Evolutionary conservation across 2,329 filamentous ascomycete species (phyloP).

Genomic region (Scytalidium sp.): DNA sequence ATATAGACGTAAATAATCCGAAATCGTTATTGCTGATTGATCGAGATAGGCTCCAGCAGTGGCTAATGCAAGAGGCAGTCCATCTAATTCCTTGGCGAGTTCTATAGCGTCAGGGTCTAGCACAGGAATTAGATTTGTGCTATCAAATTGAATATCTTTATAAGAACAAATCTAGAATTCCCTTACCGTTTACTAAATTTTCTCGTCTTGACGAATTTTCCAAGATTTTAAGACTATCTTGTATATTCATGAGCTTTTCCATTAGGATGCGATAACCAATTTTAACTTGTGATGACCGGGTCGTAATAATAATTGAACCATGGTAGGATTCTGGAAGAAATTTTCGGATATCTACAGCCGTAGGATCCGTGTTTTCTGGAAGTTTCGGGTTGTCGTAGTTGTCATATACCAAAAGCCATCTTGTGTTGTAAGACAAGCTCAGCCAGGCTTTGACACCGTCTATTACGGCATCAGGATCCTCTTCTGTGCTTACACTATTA

Average conservation of each 20-base stretch:
- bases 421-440: conserved; percentile 16
- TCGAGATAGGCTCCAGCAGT: conserved; percentile 44
- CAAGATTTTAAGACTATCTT: conserved; percentile 8
- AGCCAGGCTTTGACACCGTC: conserved; percentile 8
- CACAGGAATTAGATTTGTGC: conserved; percentile 4
- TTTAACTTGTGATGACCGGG: conserved; percentile 11
- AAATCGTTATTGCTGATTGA: conserved; percentile 37
- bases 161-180: conserved; percentile 1
- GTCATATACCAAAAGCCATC: conserved; percentile 33
- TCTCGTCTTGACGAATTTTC: conserved; percentile 5
- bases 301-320: conserved; percentile 17
- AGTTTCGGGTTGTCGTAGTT: conserved; percentile 26
- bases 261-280: conserved; percentile 6
- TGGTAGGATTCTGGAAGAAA: conserved; percentile 8
- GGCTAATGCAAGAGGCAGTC: conserved; percentile 43
- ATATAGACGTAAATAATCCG: conserved; percentile 38
- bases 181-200: conserved; percentile 6
- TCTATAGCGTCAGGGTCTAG: conserved; percentile 8
- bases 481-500: conserved; percentile 1
- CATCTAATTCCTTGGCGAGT: conserved; percentile 30
- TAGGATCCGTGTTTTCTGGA: conserved; percentile 4
- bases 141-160: not conserved
- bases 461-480: conserved; percentile 5
- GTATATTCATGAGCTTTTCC: conserved; percentile 1
- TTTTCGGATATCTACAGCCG: conserved; percentile 6